Evolutionary conservation across 129 eudicot species (phyloP).

Genomic region (Pseudognaphalium luteoalbum): DNA sequence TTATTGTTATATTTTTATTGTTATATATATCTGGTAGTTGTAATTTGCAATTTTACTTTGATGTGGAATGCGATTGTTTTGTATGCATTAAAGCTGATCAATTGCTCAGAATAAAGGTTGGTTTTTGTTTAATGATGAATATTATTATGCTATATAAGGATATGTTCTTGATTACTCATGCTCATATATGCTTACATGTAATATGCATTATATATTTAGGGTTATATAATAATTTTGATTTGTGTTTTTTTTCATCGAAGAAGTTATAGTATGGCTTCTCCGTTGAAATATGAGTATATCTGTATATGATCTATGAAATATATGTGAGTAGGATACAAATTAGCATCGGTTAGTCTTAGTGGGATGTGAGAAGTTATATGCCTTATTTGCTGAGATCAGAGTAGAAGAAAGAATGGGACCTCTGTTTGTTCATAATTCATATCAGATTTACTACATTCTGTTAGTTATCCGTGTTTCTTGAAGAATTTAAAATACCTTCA

Average conservation of each 20-base stretch:
- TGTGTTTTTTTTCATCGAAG: no score
- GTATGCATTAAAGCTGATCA: background rate
- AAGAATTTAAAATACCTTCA: conserved; percentile 2
- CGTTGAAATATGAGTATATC: background rate
- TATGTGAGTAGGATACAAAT: background rate
- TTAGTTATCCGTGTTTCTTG: background rate
- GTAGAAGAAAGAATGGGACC: background rate
- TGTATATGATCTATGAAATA: background rate
- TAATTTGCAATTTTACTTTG: background rate
- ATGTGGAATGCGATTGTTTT: background rate
- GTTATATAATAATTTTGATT: background rate
- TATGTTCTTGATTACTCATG: background rate
- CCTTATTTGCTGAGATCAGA: background rate
- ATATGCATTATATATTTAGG: background rate
- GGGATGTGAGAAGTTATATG: background rate
- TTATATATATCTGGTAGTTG: background rate
- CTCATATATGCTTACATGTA: background rate
- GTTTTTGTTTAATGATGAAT: no score
- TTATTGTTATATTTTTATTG: background rate
- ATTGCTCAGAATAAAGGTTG: background rate
- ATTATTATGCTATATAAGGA: background rate
- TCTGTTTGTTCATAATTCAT: no score
- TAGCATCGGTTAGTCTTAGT: background rate
- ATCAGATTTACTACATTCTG: background rate
- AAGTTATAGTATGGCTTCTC: no score